Conservation (phyloP, 768 basidiomycete genomes). For the Collybiopsis confluens region DNA sequence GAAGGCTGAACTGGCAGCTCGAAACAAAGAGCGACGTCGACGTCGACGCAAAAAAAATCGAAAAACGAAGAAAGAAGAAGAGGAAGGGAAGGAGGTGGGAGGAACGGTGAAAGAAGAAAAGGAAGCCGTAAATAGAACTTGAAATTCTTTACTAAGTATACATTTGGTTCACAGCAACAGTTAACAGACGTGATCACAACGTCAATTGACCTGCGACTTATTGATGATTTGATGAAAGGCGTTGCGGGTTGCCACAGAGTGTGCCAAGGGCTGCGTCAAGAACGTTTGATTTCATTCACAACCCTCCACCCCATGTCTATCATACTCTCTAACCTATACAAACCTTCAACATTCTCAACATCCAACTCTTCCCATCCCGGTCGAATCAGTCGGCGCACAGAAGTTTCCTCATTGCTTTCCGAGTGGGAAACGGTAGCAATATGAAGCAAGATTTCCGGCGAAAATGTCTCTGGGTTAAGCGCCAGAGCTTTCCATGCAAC, state of each 20-base stretch:
- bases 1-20: neutral
- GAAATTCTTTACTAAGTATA: no score
- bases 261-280: no score
- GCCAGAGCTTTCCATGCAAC: constrained; percentile 7
- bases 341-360: constrained; percentile 1
- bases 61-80: neutral
- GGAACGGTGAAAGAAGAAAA: neutral
- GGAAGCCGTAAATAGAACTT: neutral
- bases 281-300: neutral
- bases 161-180: no score
- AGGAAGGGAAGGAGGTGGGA: neutral
- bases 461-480: neutral
- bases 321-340: neutral
- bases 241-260: no score
- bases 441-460: constrained; percentile 6
- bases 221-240: no score
- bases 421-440: neutral
- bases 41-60: neutral
- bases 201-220: no score
- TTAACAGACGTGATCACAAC: no score
- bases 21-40: neutral
- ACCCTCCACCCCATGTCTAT: constrained; percentile 4
- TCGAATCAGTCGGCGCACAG: neutral
- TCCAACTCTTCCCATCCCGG: constrained; percentile 6
- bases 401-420: neutral